Conservation (phyloP, 2,329 filamentous ascomycete species). For the Fusarium subtropicale region DNA sequence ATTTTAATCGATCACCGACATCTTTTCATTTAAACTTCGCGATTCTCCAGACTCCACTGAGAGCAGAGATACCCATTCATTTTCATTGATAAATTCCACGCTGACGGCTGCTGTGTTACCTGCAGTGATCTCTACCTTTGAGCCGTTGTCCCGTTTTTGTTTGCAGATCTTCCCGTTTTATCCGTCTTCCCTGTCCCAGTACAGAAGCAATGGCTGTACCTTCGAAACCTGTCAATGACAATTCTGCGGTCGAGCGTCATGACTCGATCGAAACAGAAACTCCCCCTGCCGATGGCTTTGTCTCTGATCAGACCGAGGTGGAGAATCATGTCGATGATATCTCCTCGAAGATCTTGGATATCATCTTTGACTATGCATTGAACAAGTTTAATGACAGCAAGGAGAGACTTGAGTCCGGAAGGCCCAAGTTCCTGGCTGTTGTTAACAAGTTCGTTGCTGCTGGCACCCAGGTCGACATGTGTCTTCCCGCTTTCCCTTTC, state of each 20-base stretch:
- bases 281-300: not conserved
- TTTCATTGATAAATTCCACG: not conserved
- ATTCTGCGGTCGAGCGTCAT: not conserved
- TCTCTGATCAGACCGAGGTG: not conserved
- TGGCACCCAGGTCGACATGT: constrained; percentile 21
- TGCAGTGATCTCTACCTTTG: not conserved
- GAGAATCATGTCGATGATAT: not conserved
- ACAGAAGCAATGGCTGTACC: not conserved
- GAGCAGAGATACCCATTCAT: not conserved
- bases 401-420: constrained; percentile 1
- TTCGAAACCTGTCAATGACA: not conserved
- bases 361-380: constrained; percentile 18
- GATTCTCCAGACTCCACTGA: not conserved
- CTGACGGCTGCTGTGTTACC: not conserved
- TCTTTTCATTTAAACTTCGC: not conserved
- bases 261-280: not conserved
- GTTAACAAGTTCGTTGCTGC: not conserved
- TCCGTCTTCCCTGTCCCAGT: not conserved
- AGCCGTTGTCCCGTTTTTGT: not conserved
- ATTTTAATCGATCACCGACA: not conserved
- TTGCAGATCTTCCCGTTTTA: not conserved
- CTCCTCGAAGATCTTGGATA: not conserved
- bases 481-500: constrained; percentile 50
- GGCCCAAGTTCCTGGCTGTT: not conserved
- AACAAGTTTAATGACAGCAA: constrained; percentile 21